phyloP scores from a whole-genome alignment of 192 early-diverging fungal species.

The Cetraspora pellucida region DNA sequence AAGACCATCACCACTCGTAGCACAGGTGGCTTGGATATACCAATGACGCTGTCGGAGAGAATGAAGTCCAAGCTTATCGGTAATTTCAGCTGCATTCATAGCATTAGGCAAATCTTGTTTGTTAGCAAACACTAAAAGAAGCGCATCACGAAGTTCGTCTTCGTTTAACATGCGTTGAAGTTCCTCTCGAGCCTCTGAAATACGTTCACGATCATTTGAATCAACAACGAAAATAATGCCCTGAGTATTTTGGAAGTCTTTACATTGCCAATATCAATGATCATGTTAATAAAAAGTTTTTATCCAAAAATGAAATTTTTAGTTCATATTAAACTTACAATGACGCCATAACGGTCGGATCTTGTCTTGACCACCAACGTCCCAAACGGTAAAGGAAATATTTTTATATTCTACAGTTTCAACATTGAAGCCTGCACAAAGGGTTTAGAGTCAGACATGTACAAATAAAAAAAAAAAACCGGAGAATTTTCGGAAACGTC shows the following conservation, averaged over 20 bases:
- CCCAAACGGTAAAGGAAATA: conserved; percentile 98
- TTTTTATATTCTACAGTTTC: conserved; percentile 99
- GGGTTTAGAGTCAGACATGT: neutral
- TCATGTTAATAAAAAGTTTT: neutral
- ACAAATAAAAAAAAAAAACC: neutral
- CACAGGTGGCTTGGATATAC: conserved; percentile 94
- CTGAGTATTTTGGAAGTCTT: conserved; percentile 96
- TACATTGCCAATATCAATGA: neutral
- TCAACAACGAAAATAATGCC: conserved; percentile 98
- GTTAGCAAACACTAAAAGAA: conserved; percentile 96
- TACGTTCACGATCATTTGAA: conserved; percentile 94
- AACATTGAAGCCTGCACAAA: conserved; percentile 85
- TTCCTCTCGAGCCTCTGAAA: conserved; percentile 92
- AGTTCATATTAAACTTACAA: conserved; percentile 61
- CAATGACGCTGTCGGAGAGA: conserved; percentile 81
- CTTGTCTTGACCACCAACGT: conserved; percentile 99
- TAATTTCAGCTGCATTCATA: conserved; percentile 92
- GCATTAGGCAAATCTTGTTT: conserved; percentile 99
- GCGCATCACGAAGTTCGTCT: conserved; percentile 90
- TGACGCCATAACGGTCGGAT: conserved; percentile 98
- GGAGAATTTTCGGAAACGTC: neutral
- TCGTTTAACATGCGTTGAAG: conserved; percentile 94
- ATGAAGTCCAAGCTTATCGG: conserved; percentile 89
- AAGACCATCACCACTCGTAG: conserved; percentile 92
- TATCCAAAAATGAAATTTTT: conserved; percentile 2